These are phyloP conservation scores for Ilex paraguariensis DNA, from an alignment of 305 asterid species.

Conservation along the genomic window DNA sequence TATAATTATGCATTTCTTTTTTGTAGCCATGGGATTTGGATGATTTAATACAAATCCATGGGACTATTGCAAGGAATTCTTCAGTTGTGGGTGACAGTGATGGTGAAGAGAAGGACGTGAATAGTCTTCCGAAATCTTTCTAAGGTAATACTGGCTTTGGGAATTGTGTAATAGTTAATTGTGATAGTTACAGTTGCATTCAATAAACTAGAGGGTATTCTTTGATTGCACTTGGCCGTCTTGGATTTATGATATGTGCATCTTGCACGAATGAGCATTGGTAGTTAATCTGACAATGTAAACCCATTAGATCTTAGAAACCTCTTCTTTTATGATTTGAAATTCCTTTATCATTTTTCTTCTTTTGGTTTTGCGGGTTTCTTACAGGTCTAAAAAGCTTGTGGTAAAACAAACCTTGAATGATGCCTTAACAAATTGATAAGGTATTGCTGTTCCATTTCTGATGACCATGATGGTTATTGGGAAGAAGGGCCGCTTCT, in stretches of 20 bases:
- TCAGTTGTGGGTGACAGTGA: constrained; percentile 41
- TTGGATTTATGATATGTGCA: neutral
- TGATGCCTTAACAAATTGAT: too few species aligned
- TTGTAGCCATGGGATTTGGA: constrained; percentile 80
- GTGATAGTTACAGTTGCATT: neutral
- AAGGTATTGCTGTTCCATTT: too few species aligned
- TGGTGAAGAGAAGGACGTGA: constrained; percentile 72
- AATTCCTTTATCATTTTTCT: too few species aligned
- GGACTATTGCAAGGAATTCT: constrained; percentile 22
- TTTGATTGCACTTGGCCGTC: neutral
- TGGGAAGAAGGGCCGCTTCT: too few species aligned
- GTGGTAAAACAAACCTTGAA: too few species aligned
- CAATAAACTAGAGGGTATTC: neutral
- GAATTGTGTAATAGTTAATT: neutral
- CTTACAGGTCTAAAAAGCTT: too few species aligned
- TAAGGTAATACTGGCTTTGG: constrained; percentile 38
- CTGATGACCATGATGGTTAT: too few species aligned
- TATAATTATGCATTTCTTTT: neutral
- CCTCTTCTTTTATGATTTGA: too few species aligned
- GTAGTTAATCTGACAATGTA: too few species aligned
- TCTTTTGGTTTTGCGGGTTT: too few species aligned
- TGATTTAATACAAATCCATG: constrained; percentile 62
- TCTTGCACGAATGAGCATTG: neutral
- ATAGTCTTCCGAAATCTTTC: constrained; percentile 50
- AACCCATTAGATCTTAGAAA: too few species aligned